A percentile compares a stretch with the other conserved stretches of the same genome.
These are phyloP conservation scores for Penicillium sp. DNA, from an alignment of 2,329 filamentous ascomycete genomes.

Conservation along the genomic window DNA sequence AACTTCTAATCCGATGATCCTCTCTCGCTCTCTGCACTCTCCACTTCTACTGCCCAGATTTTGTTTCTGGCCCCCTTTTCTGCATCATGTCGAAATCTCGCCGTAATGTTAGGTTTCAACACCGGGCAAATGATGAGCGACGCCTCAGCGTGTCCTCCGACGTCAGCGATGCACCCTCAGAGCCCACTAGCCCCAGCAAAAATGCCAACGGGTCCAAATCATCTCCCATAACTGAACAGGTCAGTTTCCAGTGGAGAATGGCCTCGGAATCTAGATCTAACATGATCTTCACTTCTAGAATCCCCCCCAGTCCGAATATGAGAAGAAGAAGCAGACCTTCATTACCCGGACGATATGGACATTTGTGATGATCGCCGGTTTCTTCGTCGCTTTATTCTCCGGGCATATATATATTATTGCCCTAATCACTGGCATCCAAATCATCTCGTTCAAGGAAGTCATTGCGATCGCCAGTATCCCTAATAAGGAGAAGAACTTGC, in stretches of 20 bases:
- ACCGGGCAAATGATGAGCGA: constrained; percentile 49
- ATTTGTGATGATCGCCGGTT: constrained; percentile 91
- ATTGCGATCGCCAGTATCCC: constrained; percentile 96
- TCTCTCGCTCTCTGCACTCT: constrained; percentile 21
- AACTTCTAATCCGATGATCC: constrained; percentile 22
- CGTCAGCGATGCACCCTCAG: constrained; percentile 53
- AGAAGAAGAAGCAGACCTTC: constrained; percentile 99
- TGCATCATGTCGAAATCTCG: constrained; percentile 53
- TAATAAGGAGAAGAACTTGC: constrained; percentile 82
- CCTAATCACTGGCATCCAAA: constrained; percentile 89
- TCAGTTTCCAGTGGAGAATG: constrained; percentile 15
- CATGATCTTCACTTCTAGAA: constrained; percentile 26
- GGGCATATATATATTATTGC: constrained; percentile 97
- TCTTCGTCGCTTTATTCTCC: constrained; percentile 89
- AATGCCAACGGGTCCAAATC: constrained; percentile 41
- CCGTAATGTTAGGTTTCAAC: constrained; percentile 62
- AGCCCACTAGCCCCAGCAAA: constrained; percentile 52
- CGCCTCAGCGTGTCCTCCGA: constrained; percentile 56
- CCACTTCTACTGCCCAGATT: constrained; percentile 17
- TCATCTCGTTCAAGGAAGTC: constrained; percentile 98
- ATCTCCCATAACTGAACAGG: constrained; percentile 39
- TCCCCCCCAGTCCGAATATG: constrained; percentile 67
- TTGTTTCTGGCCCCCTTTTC: constrained; percentile 16
- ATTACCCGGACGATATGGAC: constrained; percentile 97
- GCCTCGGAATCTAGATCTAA: constrained; percentile 2